phyloP scores from a whole-genome alignment of 2,329 filamentous ascomycete species.

The Fusarium citri region DNA sequence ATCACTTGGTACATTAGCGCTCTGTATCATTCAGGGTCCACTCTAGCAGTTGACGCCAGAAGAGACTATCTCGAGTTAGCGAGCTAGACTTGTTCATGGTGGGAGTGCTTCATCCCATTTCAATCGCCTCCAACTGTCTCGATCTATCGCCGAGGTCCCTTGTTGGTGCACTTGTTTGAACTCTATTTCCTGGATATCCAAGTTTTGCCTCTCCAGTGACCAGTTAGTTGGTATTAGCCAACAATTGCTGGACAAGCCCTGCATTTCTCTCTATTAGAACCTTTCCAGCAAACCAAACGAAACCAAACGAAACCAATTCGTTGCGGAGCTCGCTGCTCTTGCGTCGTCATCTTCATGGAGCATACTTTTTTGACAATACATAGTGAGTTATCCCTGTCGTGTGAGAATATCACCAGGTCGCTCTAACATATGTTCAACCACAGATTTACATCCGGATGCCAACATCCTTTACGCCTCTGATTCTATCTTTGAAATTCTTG shows the following conservation, averaged over 20 bases:
- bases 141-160: conserved; percentile 1
- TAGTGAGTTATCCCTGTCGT: conserved; percentile 65
- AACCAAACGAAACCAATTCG: conserved; percentile 5
- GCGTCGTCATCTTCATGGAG: conserved; percentile 66
- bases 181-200: conserved; percentile 4
- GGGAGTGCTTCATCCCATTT: conserved; percentile 33
- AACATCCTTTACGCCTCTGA: conserved; percentile 86
- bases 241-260: conserved; percentile 5
- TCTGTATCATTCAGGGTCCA: conserved; percentile 8
- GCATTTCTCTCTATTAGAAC: conserved; percentile 5
- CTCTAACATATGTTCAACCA: conserved; percentile 12
- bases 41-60: conserved; percentile 37
- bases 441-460: conserved; percentile 77
- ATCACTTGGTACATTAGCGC: not conserved
- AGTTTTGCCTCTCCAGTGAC: conserved; percentile 10
- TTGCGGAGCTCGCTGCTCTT: conserved; percentile 35
- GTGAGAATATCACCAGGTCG: not conserved
- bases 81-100: conserved; percentile 28
- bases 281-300: not conserved
- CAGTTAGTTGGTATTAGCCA: conserved; percentile 33
- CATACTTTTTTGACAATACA: conserved; percentile 93
- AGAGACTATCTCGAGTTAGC: conserved; percentile 27
- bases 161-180: conserved; percentile 4
- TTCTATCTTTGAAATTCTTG: conserved; percentile 84
- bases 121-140: conserved; percentile 23